These are phyloP conservation scores for Chytriomyces sp. DNA, from an alignment of 192 early-diverging fungal genomes.

Conservation along the genomic window DNA sequence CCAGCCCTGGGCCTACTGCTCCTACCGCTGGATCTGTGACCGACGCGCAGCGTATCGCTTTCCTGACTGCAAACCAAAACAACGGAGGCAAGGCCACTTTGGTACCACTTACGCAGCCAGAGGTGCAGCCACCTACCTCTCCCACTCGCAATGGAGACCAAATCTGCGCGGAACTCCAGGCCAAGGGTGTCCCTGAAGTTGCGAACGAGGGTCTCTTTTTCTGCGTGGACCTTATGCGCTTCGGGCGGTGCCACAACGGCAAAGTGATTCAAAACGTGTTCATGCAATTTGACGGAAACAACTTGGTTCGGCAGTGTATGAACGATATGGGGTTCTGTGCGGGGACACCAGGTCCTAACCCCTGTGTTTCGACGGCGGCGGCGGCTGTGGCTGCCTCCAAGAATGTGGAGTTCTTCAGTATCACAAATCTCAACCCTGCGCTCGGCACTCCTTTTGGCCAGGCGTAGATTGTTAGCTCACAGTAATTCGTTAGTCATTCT, in stretches of 20 bases:
- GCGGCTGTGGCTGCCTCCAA: slow-evolving; percentile 4
- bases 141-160: slow-evolving; percentile 14
- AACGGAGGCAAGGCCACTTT: slow-evolving; percentile 7
- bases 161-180: slow-evolving; percentile 18
- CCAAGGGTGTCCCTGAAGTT: background rate
- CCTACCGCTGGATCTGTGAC: no score
- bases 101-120: slow-evolving; percentile 11
- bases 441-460: no score
- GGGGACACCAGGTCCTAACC: background rate
- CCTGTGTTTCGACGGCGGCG: slow-evolving; percentile 9
- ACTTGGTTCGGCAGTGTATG: slow-evolving; percentile 9
- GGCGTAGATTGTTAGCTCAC: no score
- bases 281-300: slow-evolving; percentile 8
- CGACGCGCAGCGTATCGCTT: no score
- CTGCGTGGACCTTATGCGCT: slow-evolving; percentile 21
- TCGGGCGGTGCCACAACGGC: slow-evolving; percentile 13
- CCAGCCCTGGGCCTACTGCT: no score
- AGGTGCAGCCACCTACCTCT: slow-evolving; percentile 12
- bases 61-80: slow-evolving; percentile 7
- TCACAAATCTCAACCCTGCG: no score
- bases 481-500: no score
- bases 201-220: slow-evolving; percentile 8
- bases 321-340: slow-evolving; percentile 16
- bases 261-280: slow-evolving; percentile 11
- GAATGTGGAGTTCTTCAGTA: background rate